Evolutionary conservation across 495 filamentous ascomycete genomes (phyloP), one percentile per base, ranked within the genome.

Genomic region (Hyaloscypha variabilis): DNA sequence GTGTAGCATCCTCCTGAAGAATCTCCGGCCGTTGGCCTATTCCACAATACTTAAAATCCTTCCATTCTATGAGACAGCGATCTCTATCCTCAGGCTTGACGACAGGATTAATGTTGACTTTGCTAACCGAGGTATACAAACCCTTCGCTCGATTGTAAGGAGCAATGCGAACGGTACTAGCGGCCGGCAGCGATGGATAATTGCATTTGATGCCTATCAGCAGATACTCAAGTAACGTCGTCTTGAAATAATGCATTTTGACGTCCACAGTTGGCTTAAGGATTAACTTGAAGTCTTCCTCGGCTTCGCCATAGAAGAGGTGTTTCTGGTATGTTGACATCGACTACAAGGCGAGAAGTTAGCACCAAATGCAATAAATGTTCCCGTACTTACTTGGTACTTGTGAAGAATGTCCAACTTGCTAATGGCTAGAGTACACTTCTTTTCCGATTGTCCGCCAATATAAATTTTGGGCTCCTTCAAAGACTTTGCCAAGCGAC

Each of bases 401-500:
- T 67, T 71, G 1, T 73, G 69, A 25, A 83, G 36, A 17, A 72
- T 73, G 6, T 67, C 71, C 1, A 84, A 72, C 69, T 78, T 84
- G 4, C 62, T 58, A 26, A 73, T 42, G 8, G 69, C 75, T 23
- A 58, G 60, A 25, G 56, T 28, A 8, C 78, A 21, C 0, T 54
- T 39, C 10, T 72, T 67, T 34, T 69, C 14, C 2, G 61, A 63
- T 24, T 69, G 13, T 8, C 64, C 75, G 0, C 75, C 77, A 46
- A 84, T 72, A 42, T 78, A 77, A 1, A 84, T 65, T 1, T 67
- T 53, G 19, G 54, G 59, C n/a, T 67, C 67, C 23, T 74, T 57
- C 2, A 66, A 51, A 29, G 69, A 61, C 14, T 58, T 60, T 6
- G 69, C 54, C 11, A 82, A 58, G 5, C 46, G 19, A 25, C 77